Conservation (phyloP, 306 rosid species). For the Dryas drummondii region DNA sequence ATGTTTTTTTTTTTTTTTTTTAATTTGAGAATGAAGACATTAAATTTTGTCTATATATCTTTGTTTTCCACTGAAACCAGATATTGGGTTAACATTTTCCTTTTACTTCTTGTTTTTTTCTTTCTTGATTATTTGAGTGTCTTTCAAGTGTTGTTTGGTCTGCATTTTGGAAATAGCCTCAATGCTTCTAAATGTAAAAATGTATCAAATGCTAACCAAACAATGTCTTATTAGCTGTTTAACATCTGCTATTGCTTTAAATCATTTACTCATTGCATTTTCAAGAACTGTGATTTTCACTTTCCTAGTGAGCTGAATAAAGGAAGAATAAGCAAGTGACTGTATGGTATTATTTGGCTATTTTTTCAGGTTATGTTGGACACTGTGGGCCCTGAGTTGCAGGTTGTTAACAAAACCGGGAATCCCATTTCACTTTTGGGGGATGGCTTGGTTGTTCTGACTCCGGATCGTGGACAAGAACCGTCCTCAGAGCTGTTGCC, state of each 20-base stretch:
- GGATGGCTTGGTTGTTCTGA: conserved; percentile 62
- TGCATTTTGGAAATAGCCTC: background rate
- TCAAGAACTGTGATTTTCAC: background rate
- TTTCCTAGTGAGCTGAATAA: background rate
- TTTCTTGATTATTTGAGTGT: background rate
- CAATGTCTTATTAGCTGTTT: background rate
- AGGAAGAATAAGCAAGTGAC: conserved; percentile 6
- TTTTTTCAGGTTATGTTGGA: conserved; percentile 74
- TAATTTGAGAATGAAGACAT: background rate
- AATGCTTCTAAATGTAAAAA: background rate
- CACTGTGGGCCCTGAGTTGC: conserved; percentile 86
- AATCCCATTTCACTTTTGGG: conserved; percentile 54
- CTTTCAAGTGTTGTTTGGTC: background rate
- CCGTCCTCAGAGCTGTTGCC: conserved; percentile 82
- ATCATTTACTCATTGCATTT: background rate
- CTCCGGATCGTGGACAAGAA: conserved; percentile 67
- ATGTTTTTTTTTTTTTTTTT: too few species aligned
- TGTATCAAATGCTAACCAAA: background rate
- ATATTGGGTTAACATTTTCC: background rate
- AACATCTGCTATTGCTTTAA: background rate
- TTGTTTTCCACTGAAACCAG: background rate
- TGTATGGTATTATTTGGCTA: conserved; percentile 12
- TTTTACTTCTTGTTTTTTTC: background rate
- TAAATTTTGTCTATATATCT: background rate
- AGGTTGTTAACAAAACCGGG: conserved; percentile 68